Percentiles rank a stretch among this genome's conserved stretches.
phyloP scores from a whole-genome alignment of 495 filamentous ascomycete species.

The Trichoderma virens region DNA sequence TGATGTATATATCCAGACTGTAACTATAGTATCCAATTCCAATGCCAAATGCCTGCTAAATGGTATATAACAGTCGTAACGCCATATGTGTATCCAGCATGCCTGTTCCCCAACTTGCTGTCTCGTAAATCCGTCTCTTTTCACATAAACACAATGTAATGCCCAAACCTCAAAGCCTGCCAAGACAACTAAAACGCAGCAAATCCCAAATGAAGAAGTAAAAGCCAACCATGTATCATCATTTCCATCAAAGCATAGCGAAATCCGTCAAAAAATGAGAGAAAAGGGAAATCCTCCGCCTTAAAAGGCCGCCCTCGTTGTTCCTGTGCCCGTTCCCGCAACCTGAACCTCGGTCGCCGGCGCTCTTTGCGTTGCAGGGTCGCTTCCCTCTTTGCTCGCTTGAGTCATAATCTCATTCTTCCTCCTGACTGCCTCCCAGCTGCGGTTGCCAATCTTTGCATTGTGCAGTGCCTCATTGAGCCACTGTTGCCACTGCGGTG shows the following conservation, averaged over 20 bases:
- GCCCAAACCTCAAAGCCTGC: no score
- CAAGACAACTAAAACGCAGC: no score
- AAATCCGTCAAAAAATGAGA: no score
- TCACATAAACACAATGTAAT: no score
- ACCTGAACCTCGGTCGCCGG: slow-evolving; percentile 23
- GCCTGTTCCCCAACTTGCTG: no score
- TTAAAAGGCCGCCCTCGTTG: background rate
- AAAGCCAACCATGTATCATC: background rate
- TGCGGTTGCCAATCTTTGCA: slow-evolving; percentile 21
- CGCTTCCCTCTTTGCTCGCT: slow-evolving; percentile 14
- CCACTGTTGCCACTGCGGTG: slow-evolving; percentile 45
- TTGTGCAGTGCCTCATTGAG: slow-evolving; percentile 37
- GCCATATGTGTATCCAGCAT: background rate
- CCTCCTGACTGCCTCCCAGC: slow-evolving; percentile 42
- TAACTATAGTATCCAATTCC: no score
- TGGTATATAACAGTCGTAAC: background rate
- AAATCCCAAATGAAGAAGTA: no score
- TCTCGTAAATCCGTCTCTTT: background rate
- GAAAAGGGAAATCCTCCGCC: background rate
- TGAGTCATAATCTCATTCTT: slow-evolving; percentile 41
- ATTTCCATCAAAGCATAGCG: no score
- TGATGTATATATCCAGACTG: no score
- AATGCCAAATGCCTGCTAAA: no score
- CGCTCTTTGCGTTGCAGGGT: slow-evolving; percentile 24
- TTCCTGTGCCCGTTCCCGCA: background rate